phyloP scores from a whole-genome alignment of 1,284 basidiomycete species.

The Erythrobasidium hasegawianum region DNA sequence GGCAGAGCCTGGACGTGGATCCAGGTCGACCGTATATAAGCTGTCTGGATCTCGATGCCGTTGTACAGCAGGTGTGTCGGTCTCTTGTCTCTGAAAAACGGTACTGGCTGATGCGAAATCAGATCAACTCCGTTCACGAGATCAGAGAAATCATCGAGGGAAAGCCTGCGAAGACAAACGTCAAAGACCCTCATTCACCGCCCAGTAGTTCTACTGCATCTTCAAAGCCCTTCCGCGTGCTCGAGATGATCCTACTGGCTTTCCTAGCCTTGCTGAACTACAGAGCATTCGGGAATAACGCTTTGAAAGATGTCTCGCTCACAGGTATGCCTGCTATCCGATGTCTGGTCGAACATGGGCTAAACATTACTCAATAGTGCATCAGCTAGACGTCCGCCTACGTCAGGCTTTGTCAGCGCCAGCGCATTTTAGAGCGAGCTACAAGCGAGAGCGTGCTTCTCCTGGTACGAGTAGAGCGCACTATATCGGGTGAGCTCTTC shows the following conservation, averaged over 20 bases:
- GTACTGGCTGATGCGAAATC: too few species aligned
- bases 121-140: too few species aligned
- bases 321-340: slow-evolving; percentile 17
- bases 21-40: neutral
- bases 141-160: too few species aligned
- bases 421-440: slow-evolving; percentile 42
- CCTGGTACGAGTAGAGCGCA: slow-evolving; percentile 42
- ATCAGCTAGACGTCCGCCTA: slow-evolving; percentile 50
- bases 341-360: too few species aligned
- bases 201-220: too few species aligned
- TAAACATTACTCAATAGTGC: too few species aligned
- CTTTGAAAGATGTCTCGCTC: slow-evolving; percentile 27
- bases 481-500: slow-evolving; percentile 59
- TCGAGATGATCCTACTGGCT: neutral
- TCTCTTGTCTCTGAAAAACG: too few species aligned
- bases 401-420: slow-evolving; percentile 51
- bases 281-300: neutral
- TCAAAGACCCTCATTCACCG: too few species aligned
- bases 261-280: slow-evolving; percentile 8
- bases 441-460: slow-evolving; percentile 35
- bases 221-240: too few species aligned
- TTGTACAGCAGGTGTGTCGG: neutral
- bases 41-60: neutral
- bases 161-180: too few species aligned
- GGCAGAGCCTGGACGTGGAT: neutral